Base-by-base conservation (phyloP, 2,329 filamentous ascomycete species). In the Exophiala viscosa region DNA sequence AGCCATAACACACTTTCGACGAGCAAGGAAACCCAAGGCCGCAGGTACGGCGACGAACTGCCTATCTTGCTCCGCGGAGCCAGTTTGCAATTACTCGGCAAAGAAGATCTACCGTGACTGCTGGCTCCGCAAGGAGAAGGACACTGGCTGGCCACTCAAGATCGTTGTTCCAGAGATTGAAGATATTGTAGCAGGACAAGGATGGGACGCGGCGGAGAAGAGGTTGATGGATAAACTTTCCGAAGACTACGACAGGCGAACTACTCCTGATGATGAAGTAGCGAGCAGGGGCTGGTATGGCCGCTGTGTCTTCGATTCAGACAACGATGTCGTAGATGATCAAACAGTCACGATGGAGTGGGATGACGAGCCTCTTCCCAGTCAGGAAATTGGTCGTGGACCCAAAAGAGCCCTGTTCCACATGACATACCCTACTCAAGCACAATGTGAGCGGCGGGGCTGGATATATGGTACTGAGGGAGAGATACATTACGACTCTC, bases 141-240 rank as follows among this genome's bases (percentile, higher is more conserved):
- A 88, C 61, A 82, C 76, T 0, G 75, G 76, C 8, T 97, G 91
- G 91, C 93, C 92, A 0, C 79, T 96, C 50, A 86, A 87, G 58
- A 88, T 96, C 50, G 88, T 96, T n/a, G 81, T 90, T 40, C 90
- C 90, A 0, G 91, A 97, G 62, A 93, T 97, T 49, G 92, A 96
- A 70, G 88, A 91, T 58, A 83, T 84, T 48, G 76, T 81, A 20
- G 63, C 66, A 1, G 70, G 65, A 0, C 64, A 68, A 1, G 79
- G 80, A 1, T 60, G 67, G 10, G 66, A 75, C 1, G 73, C 73
- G 1, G 85, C 82, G 0, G 73, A 76, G 54, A 66, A 72, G 1
- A 76, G 75, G 38, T 69, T 85, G 11, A 66, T 81, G 40, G 48
- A 70, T 8, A 67, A 68, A 1, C 69, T 85, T 1, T 62, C 66